phyloP scores from a whole-genome alignment of 2,329 filamentous ascomycete species.

The Bipolaris bicolor region DNA sequence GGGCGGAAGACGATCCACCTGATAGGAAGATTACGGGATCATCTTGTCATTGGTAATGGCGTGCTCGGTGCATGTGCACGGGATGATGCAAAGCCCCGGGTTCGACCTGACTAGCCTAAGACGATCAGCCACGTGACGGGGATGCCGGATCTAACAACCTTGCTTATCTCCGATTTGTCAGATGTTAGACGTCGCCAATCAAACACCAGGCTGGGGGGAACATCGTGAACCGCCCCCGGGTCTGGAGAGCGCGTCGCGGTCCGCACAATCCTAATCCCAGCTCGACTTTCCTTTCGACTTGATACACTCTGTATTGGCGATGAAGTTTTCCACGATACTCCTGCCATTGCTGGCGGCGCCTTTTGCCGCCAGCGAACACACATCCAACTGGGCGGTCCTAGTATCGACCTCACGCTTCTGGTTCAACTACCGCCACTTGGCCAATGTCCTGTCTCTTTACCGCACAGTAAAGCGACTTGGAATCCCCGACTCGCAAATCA shows the following conservation, averaged over 20 bases:
- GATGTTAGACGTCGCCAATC: slow-evolving; percentile 23
- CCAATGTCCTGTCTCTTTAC: slow-evolving; percentile 96
- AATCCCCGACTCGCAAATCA: slow-evolving; percentile 98
- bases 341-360: slow-evolving; percentile 41
- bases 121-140: slow-evolving; percentile 24
- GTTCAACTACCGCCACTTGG: slow-evolving; percentile 99
- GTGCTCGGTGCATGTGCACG: slow-evolving; percentile 27
- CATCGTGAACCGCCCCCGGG: slow-evolving; percentile 19
- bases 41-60: slow-evolving; percentile 21
- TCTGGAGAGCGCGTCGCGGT: slow-evolving; percentile 13
- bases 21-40: slow-evolving; percentile 12
- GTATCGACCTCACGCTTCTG: slow-evolving; percentile 98
- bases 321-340: slow-evolving; percentile 37
- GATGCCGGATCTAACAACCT: slow-evolving; percentile 5
- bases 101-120: slow-evolving; percentile 7
- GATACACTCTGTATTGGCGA: slow-evolving; percentile 8
- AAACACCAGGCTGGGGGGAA: slow-evolving; percentile 16
- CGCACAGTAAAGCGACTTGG: slow-evolving; percentile 97
- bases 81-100: slow-evolving; percentile 28
- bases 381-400: slow-evolving; percentile 99
- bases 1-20: slow-evolving; percentile 2
- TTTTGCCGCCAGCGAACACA: slow-evolving; percentile 73
- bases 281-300: neutral
- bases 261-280: neutral
- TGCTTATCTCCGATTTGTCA: slow-evolving; percentile 44